Evolutionary conservation across 129 eudicot species (phyloP), one percentile per base, ranked within the genome.

Genomic region (Pittosporum tobira): DNA sequence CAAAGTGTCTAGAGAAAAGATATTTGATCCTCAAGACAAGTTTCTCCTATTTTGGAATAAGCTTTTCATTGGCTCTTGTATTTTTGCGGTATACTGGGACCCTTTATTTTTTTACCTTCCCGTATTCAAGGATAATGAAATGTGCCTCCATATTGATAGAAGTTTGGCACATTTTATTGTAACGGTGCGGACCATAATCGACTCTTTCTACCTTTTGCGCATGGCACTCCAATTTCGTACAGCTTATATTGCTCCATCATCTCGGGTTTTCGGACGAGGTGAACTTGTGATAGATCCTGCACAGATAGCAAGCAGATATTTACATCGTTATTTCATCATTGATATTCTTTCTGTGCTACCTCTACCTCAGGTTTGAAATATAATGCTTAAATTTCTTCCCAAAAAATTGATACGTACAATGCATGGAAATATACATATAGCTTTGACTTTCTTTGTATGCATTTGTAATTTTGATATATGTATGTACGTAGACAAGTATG

Each of bases 241-340:
- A 15, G 96, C 96, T 59, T 88, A 81, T 55, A 79, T 88, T 72
- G 96, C 96, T 24, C 96, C 96, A 26, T 88, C 96, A 12, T 88
- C 96, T 36, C 78, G 96, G 58, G 90, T 88, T 48, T 88, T 88
- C 76, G 96, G 96, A 59, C 75, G 94, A 53, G 96, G 96, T 66
- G 96, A 88, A 79, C 94, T 88, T 60, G 96, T 88, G 37, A 88
- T 88, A 48, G 88, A 88, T 73, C 82, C 94, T 65, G 79, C 77
- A 26, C 75, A 88, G 64, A 88, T 88, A 45, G 96, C 96, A 20
- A 88, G 69, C 64, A 71, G 94, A 66, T 88, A 88, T 42, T 31
- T 88, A 72, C 69, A 66, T 69, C 75, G 79, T 79, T 76, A 88
- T 68, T 88, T 88, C 57, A 73, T 88, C 27, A 54, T 88, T 54